Evolutionary conservation across 768 basidiomycete genomes (phyloP).

Genomic region (Lanmaoa rubissima): DNA sequence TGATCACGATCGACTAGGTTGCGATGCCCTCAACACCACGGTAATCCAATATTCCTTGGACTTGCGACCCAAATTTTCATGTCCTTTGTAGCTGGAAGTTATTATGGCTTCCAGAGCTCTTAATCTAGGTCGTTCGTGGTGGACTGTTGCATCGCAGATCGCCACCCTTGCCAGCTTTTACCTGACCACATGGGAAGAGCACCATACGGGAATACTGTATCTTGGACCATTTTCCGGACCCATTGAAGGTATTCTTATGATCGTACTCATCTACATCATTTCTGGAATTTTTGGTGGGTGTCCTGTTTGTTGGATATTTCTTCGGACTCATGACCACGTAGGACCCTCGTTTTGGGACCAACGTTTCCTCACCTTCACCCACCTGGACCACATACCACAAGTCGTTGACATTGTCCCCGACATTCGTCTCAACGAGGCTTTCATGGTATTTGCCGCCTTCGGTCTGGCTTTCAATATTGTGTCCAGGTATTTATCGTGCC

Average conservation of each 20-base stretch:
- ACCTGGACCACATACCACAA: slow-evolving; percentile 49
- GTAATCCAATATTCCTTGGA: slow-evolving; percentile 39
- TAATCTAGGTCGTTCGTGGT: slow-evolving; percentile 93
- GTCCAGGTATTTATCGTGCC: slow-evolving; percentile 44
- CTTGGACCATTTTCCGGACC: slow-evolving; percentile 94
- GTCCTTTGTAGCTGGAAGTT: slow-evolving; percentile 69
- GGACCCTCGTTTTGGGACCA: slow-evolving; percentile 83
- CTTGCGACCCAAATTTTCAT: not conserved
- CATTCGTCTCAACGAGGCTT: slow-evolving; percentile 76
- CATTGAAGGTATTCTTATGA: slow-evolving; percentile 92
- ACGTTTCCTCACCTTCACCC: slow-evolving; percentile 56
- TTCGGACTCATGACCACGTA: slow-evolving; percentile 26
- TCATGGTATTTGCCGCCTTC: slow-evolving; percentile 78
- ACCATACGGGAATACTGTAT: slow-evolving; percentile 89
- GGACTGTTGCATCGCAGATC: slow-evolving; percentile 87
- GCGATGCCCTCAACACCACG: slow-evolving; percentile 94
- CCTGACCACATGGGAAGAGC: slow-evolving; percentile 78
- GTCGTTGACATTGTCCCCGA: slow-evolving; percentile 55
- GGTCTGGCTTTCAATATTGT: slow-evolving; percentile 79
- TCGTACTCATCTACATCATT: slow-evolving; percentile 71
- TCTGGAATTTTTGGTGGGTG: slow-evolving; percentile 71
- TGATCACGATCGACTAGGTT: slow-evolving; percentile 46
- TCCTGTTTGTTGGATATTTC: not conserved
- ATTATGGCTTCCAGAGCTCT: slow-evolving; percentile 81
- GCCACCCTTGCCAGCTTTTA: slow-evolving; percentile 71